These are phyloP conservation scores for Candida ulmi DNA, from an alignment of 805 yeast genomes.

Conservation along the genomic window DNA sequence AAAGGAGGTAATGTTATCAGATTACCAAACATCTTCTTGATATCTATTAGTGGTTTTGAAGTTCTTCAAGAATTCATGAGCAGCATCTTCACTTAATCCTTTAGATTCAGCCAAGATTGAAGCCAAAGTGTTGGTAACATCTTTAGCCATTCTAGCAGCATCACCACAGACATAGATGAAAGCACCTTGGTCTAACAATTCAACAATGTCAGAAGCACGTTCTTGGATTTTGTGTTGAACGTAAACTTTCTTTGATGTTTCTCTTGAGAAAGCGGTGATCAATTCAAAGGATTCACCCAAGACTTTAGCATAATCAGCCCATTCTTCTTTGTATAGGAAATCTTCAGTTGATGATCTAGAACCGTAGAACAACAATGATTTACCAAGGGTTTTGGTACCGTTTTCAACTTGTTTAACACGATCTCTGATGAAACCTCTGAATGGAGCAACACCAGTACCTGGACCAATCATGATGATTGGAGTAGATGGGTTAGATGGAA, in stretches of 20 bases:
- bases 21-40: constrained; percentile 97
- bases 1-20: too few species aligned
- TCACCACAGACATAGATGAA: constrained; percentile 96
- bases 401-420: constrained; percentile 51
- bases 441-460: constrained; percentile 98
- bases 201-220: constrained; percentile 34
- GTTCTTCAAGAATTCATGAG: constrained; percentile 70
- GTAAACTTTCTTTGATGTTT: constrained; percentile 55
- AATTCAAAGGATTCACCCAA: constrained; percentile 58
- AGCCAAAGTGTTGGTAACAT: constrained; percentile 68
- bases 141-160: constrained; percentile 93
- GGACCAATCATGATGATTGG: constrained; percentile 95
- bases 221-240: constrained; percentile 77
- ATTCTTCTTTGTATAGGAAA: constrained; percentile 82
- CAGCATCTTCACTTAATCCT: constrained; percentile 58
- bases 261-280: constrained; percentile 85
- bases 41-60: constrained; percentile 81
- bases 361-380: constrained; percentile 77
- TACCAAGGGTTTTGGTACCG: constrained; percentile 56
- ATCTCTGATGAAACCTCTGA: constrained; percentile 92
- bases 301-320: constrained; percentile 66
- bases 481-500: constrained; percentile 76
- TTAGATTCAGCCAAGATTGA: constrained; percentile 59
- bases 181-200: constrained; percentile 65
- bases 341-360: constrained; percentile 79